phyloP scores from a whole-genome alignment of 495 filamentous ascomycete species.

The Tuber aestivum region DNA sequence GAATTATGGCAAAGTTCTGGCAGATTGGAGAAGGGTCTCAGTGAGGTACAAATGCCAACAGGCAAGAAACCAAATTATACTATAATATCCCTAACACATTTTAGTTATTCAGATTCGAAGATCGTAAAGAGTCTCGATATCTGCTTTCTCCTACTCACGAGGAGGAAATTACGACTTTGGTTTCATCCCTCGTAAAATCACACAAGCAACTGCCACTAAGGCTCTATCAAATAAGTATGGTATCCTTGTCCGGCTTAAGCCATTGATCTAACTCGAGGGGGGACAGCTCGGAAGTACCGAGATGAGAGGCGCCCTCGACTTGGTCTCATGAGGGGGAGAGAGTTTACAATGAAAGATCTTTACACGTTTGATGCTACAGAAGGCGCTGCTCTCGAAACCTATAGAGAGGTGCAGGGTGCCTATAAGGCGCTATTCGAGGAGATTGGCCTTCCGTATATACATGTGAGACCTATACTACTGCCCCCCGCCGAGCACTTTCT shows the following conservation, averaged over 20 bases:
- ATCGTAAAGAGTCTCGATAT: slow-evolving; percentile 68
- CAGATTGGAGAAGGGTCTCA: slow-evolving; percentile 52
- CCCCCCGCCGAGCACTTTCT: background rate
- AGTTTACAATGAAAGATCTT: slow-evolving; percentile 97
- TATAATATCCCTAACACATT: background rate
- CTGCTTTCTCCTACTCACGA: slow-evolving; percentile 91
- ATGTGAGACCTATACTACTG: slow-evolving; percentile 39
- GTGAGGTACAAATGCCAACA: slow-evolving; percentile 51
- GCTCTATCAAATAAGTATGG: slow-evolving; percentile 81
- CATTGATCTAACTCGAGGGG: slow-evolving; percentile 9
- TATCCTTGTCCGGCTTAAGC: background rate
- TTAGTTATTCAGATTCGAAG: slow-evolving; percentile 72
- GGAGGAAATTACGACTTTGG: slow-evolving; percentile 84
- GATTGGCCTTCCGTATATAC: slow-evolving; percentile 73
- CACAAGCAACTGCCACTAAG: slow-evolving; percentile 81
- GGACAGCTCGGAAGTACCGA: slow-evolving; percentile 77
- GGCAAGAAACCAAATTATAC: background rate
- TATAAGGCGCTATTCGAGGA: slow-evolving; percentile 75
- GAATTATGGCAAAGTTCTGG: slow-evolving; percentile 71
- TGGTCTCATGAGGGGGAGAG: slow-evolving; percentile 80
- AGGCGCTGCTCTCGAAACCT: slow-evolving; percentile 66
- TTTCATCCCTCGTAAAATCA: slow-evolving; percentile 66
- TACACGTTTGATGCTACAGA: slow-evolving; percentile 82
- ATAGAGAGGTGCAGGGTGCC: slow-evolving; percentile 60
- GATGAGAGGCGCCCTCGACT: slow-evolving; percentile 85